These are phyloP conservation scores for Capsicum rhomboideum DNA, from an alignment of 257 asterid genomes.

Conservation along the genomic window DNA sequence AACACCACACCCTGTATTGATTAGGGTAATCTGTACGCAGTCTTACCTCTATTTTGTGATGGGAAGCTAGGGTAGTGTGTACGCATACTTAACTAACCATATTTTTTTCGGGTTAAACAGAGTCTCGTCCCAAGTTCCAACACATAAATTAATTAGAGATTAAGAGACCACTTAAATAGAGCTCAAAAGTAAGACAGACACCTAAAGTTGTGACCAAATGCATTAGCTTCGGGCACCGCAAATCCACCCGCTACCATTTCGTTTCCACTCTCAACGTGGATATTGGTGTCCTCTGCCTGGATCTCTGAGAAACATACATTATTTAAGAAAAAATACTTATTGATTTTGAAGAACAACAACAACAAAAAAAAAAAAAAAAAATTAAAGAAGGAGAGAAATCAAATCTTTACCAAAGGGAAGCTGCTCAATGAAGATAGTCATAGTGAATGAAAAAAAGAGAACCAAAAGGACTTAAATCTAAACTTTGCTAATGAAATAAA, in stretches of 20 bases:
- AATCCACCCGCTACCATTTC: slow-evolving; percentile 44
- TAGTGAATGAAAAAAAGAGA: slow-evolving; percentile 9
- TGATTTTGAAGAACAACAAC: not conserved
- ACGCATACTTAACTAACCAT: not conserved
- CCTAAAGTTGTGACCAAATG: slow-evolving; percentile 87
- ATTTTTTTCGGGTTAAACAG: not conserved
- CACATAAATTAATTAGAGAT: not conserved
- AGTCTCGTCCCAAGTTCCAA: not conserved
- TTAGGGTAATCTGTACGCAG: too few relatives aligned
- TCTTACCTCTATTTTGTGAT: too few relatives aligned
- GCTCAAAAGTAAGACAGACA: not conserved
- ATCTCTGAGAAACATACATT: slow-evolving; percentile 19
- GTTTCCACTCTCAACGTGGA: slow-evolving; percentile 9
- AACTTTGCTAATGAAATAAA: not conserved
- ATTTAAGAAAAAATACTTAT: not conserved
- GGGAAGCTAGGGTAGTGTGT: too few relatives aligned
- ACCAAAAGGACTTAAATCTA: not conserved
- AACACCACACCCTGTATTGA: not conserved
- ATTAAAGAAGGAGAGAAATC: not conserved
- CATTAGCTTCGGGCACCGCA: slow-evolving; percentile 56
- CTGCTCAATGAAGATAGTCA: slow-evolving; percentile 62
- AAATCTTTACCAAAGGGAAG: slow-evolving; percentile 36
- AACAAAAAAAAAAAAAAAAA: not conserved
- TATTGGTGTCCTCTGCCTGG: slow-evolving; percentile 38
- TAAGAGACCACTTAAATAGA: not conserved